A percentile compares a stretch with the other conserved stretches of the same genome.
Conservation (phyloP, 148 eudicot species). For the Dianthus caryophyllus region DNA sequence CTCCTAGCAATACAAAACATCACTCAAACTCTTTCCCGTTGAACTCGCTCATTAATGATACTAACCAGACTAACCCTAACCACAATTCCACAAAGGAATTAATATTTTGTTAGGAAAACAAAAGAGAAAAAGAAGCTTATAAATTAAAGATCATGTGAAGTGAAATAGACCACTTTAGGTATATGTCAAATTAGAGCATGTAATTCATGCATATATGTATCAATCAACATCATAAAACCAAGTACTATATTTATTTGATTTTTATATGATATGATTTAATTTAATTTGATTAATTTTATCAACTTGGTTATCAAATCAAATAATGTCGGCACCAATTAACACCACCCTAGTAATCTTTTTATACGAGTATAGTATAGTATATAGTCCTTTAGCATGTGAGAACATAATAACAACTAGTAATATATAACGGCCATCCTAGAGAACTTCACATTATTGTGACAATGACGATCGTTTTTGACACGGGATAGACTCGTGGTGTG, state of each 20-base stretch:
- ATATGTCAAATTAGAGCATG: conserved; percentile 12
- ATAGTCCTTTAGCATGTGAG: conserved; percentile 17
- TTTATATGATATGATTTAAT: too few relatives aligned
- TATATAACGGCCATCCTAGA: neutral
- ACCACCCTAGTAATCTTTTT: conserved; percentile 16
- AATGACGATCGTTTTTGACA: neutral
- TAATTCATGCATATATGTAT: too few relatives aligned
- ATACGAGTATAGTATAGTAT: too few relatives aligned
- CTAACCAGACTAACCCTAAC: too few relatives aligned
- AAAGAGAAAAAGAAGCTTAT: neutral
- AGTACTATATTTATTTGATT: neutral
- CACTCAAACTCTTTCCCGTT: too few relatives aligned
- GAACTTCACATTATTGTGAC: neutral
- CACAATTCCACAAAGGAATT: too few relatives aligned
- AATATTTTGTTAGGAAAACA: neutral
- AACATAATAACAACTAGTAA: conserved; percentile 1
- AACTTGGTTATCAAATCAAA: neutral
- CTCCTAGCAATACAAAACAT: too few relatives aligned
- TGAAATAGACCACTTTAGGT: neutral
- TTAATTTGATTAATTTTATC: neutral
- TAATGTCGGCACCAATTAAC: too few relatives aligned
- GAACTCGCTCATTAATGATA: too few relatives aligned
- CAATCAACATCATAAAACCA: conserved; percentile 14
- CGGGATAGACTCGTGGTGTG: too few relatives aligned
- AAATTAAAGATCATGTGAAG: neutral